Evolutionary conservation across 225 moss, liverwort and hornwort species (phyloP).

Genomic region (Thuidium tamariscinum): DNA sequence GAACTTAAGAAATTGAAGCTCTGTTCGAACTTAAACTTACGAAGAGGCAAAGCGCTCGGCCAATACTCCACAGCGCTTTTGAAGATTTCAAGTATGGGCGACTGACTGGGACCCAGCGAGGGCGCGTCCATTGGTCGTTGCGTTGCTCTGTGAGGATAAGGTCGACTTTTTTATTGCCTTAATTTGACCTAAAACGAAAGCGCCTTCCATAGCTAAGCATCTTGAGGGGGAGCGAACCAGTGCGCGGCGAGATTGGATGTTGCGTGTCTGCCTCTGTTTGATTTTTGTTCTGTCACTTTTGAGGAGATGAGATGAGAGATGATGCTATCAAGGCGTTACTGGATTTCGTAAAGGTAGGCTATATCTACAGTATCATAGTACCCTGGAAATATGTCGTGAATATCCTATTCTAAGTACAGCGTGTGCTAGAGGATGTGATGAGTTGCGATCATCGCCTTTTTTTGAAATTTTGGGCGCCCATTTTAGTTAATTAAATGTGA

Average conservation of each 20-base stretch:
- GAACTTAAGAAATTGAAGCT: background rate
- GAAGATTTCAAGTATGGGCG: slow-evolving; percentile 1
- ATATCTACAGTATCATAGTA: background rate
- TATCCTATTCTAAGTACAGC: background rate
- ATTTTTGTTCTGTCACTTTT: background rate
- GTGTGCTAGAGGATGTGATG: background rate
- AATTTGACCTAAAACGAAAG: background rate
- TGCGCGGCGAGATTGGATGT: background rate
- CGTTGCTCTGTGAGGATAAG: slow-evolving; percentile 8
- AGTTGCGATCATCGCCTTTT: background rate
- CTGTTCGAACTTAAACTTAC: background rate
- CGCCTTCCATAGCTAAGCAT: background rate
- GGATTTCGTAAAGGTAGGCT: background rate
- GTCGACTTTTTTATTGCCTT: background rate
- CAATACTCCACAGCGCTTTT: background rate
- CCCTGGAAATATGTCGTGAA: background rate
- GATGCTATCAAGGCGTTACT: background rate
- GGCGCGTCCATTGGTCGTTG: background rate
- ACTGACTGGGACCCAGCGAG: slow-evolving; percentile 1
- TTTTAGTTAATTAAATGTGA: background rate
- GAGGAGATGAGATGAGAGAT: background rate
- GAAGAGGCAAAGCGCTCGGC: background rate
- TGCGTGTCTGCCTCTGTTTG: background rate
- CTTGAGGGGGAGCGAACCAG: background rate
- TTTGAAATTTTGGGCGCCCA: background rate